These are phyloP conservation scores for Trichoderma simmonsii DNA, from an alignment of 2,329 filamentous ascomycete genomes.

Conservation along the genomic window DNA sequence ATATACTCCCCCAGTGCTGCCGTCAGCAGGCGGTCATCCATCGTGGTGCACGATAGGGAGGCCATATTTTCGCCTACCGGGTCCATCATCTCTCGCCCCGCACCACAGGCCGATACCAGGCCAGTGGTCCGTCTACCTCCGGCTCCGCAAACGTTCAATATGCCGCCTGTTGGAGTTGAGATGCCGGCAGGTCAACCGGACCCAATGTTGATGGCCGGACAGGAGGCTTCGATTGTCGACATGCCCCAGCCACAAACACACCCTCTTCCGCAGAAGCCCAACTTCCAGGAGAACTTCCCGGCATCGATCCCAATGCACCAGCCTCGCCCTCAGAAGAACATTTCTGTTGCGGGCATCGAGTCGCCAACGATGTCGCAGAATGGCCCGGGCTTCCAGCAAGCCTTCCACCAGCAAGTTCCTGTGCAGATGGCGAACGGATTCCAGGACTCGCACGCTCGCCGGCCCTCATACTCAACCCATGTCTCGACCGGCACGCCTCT, in stretches of 20 bases:
- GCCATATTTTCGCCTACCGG: conserved; percentile 76
- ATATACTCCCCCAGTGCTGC: conserved; percentile 81
- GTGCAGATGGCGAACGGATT: conserved; percentile 61
- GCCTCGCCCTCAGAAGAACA: conserved; percentile 88
- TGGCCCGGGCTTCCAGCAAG: conserved; percentile 79
- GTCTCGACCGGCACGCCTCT: conserved; percentile 74
- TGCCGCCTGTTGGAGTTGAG: conserved; percentile 26
- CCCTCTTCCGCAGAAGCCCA: conserved; percentile 56
- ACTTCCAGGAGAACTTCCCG: conserved; percentile 53
- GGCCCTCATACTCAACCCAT: conserved; percentile 68
- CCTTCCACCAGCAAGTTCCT: conserved; percentile 94
- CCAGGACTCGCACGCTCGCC: conserved; percentile 61
- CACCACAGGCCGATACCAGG: conserved; percentile 59
- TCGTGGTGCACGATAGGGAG: conserved; percentile 59
- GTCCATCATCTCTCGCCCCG: conserved; percentile 69
- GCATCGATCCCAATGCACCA: conserved; percentile 76
- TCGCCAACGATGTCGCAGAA: conserved; percentile 61
- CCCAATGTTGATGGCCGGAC: conserved; percentile 9
- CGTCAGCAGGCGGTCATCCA: conserved; percentile 87
- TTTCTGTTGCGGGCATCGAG: conserved; percentile 91
- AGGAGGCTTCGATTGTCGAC: conserved; percentile 46
- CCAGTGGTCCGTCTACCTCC: conserved; percentile 85
- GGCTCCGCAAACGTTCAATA: conserved; percentile 35
- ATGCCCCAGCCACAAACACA: conserved; percentile 57
- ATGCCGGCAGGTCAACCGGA: conserved; percentile 23